Base-by-base conservation (phyloP, 1,139 yeast species). In the Scheffersomyces insectosa region DNA sequence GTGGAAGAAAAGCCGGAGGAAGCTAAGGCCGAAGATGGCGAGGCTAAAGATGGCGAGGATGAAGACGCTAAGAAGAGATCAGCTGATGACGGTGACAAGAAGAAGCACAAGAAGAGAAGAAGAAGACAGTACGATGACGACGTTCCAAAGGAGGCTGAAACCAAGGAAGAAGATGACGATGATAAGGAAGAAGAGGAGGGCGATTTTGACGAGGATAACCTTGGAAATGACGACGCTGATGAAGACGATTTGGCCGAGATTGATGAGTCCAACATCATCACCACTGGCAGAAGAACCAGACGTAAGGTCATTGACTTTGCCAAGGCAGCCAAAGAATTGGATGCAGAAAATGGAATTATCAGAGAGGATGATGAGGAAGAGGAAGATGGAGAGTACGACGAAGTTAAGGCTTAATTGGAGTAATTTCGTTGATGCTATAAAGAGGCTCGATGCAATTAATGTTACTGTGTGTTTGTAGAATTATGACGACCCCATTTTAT, bases 231-330 rank as follows among this genome's bases (percentile, higher is more conserved):
- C 20, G 81, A 75, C 16, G 80, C 73, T 32, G 95, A 83, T 33
- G 96, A 88, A 36, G 96, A 88, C 56, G 95, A 86, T 55, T 73
- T 89, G 55, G 80, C 80, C 13, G 97, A 88, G 63, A 88, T 91
- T 55, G 97, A 90, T 60, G 76, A 85, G 35, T 72, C 91, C 38
- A 91, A 91, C 65, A 90, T 90, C 60, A 88, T 90, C 50, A 75
- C 86, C 23, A 72, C 83, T 25, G 96, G 96, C 11, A 80, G 96
- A 66, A 86, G 98, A 72, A 89, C 97, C 10, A 81, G 97, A 55
- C 96, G 97, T 15, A 87, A 85, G 62, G 86, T 85, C 29, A 85
- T 91, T 56, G 97, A 91, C 66, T 91, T 86, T 65, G 77, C 82
- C 48, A 85, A 88, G 65, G 91, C 95, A n/a, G 88, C 90, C 27